Conservation (phyloP, 2,329 filamentous ascomycete species). For the Periconia sp. region DNA sequence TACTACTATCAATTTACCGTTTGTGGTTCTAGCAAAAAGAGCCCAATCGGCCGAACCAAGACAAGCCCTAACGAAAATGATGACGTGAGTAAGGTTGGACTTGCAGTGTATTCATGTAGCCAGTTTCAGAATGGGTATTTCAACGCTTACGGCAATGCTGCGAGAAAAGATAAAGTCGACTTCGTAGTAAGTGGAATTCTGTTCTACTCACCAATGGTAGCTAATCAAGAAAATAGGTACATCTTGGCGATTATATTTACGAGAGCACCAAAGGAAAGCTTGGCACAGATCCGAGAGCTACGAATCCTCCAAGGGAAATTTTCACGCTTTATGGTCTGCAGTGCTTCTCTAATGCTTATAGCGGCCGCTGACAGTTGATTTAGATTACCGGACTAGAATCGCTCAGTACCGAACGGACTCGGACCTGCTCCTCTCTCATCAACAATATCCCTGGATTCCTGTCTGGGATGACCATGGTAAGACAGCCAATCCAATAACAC, state of each 20-base stretch:
- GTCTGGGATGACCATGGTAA: conserved; percentile 65
- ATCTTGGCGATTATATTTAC: conserved; percentile 67
- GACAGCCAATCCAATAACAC: neutral
- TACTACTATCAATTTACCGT: conserved; percentile 74
- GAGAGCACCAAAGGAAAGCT: conserved; percentile 52
- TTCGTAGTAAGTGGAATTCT: conserved; percentile 12
- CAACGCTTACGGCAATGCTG: conserved; percentile 51
- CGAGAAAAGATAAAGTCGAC: conserved; percentile 35
- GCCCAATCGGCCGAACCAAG: conserved; percentile 70
- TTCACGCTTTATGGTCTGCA: conserved; percentile 22
- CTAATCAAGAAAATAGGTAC: no score
- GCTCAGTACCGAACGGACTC: conserved; percentile 65
- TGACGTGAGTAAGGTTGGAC: conserved; percentile 60
- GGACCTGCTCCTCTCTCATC: conserved; percentile 63
- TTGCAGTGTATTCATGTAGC: conserved; percentile 72
- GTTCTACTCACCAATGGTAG: no score
- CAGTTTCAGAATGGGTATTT: conserved; percentile 63
- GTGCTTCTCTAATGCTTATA: neutral
- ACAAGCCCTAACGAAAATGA: conserved; percentile 65
- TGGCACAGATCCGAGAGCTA: conserved; percentile 27
- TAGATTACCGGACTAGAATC: conserved; percentile 64
- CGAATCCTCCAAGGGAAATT: conserved; percentile 16
- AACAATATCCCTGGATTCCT: conserved; percentile 66
- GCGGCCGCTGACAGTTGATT: neutral
- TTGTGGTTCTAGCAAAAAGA: conserved; percentile 66